Evolutionary conservation across 2,329 filamentous ascomycete species (phyloP), one percentile per base, ranked within the genome.

Genomic region (Trichoderma endophyticum): DNA sequence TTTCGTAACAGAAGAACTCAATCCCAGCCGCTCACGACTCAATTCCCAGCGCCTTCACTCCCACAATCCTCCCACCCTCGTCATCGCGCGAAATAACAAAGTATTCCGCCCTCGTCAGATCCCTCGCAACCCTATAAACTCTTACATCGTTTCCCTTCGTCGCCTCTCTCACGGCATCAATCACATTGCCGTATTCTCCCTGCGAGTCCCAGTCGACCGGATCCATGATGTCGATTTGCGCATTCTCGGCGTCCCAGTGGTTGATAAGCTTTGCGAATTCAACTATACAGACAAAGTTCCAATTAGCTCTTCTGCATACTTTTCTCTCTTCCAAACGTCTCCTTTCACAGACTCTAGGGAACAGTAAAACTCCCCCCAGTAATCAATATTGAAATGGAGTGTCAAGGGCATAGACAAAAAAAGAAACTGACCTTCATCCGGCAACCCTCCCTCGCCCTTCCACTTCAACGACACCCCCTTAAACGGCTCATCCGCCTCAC

Each of bases 401-500:
- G 3, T 15, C 26, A 6, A 51, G n/a, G 15, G 24, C 18, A n/a
- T 56, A 7, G 32, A 34, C 2, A n/a, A n/a, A n/a, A n/a, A n/a
- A n/a, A n/a, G n/a, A n/a, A 60, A 67, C 70, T 77, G 79, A 92
- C 90, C 85, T 80, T 91, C 90, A 75, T 88, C 85, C 1, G 90
- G 89, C 76, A 92, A 78, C 4, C 84, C 84, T 64, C 82, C 83
- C 51, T 69, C 66, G 28, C 83, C 85, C 24, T 84, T 81, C 83
- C 87, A 93, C 75, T 85, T 86, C 75, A 97, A 80, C 68, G 87
- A 89, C 6, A 97, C 93, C 4, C 90, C 89, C 79, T 92, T 90
- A 81, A 97, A 97, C 5, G 92, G 91, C 84, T 97, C 93, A 80
- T 97, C 94, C 34, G 93, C 90, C 72, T 97, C 95, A 73, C 92